Base-by-base conservation (phyloP, 352 stramenopile genomes). In the Plasmopara muralis region DNA sequence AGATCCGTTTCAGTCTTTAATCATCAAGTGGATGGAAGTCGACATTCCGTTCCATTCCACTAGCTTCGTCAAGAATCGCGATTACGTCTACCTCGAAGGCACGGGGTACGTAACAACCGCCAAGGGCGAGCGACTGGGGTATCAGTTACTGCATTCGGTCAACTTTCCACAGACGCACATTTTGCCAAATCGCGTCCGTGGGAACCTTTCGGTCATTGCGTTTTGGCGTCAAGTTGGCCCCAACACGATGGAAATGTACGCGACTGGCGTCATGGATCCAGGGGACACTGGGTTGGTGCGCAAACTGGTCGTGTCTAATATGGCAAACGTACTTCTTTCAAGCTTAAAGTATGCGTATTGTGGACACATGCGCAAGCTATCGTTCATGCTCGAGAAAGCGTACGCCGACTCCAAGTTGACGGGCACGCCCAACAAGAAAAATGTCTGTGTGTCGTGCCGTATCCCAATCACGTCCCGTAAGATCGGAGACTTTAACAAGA, bases 71-170 rank as follows among this genome's bases (percentile, higher is more conserved):
- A 74, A 72, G 48, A 80, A 79, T 44, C 72, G 70, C 37, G 72
- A 87, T 51, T 76, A 74, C 42, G 69, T 83, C 5, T 72, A 77
- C 45, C 46, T 87, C 39, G 72, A 87, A 47, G 60, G 63, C 25
- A 80, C 67, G 14, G 73, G 71, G 4, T 53, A 81, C 47, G 51
- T 64, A 4, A 20, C 41, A 13, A 62, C 74, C 7, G 35, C 35
- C 0, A 70, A 73, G 12, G 60, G 60, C 28, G 70, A 83, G 35
- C 51, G 60, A 10, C 45, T 87, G 12, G 76, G 73, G 9, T 87
- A 70, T 55, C 70, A 87, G n/a, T 31, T 83, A 0, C 46, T 84
- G 43, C 72, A 86, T 66, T 79, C 68, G 35, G 60, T 80, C 31
- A 52, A 56, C 34, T 73, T 73, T 43, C 38, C 61, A 6, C 48